Evolutionary conservation across 768 basidiomycete genomes (phyloP).

Genomic region (Xerocomus potaroensis): DNA sequence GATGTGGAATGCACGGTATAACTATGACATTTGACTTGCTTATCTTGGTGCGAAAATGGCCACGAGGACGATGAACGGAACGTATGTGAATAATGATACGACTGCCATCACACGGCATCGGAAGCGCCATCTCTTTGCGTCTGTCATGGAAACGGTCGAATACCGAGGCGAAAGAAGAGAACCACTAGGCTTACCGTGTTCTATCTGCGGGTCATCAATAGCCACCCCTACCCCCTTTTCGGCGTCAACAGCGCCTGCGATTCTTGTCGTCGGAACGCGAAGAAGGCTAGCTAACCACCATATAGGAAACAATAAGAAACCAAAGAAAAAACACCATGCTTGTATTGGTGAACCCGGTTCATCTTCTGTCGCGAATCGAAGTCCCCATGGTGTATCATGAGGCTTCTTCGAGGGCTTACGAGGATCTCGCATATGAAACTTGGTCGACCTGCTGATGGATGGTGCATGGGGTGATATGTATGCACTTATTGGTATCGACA

Average conservation of each 20-base stretch:
- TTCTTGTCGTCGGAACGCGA: conserved; percentile 58
- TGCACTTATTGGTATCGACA: conserved; percentile 77
- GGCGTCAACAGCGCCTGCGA: conserved; percentile 47
- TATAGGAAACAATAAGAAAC: conserved; percentile 58
- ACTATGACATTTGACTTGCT: conserved; percentile 13
- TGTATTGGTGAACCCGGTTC: conserved; percentile 51
- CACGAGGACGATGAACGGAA: conserved; percentile 73
- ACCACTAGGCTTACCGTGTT: conserved; percentile 51
- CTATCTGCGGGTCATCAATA: conserved; percentile 76
- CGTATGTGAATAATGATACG: conserved; percentile 67
- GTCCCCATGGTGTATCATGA: conserved; percentile 58
- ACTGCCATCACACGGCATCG: conserved; percentile 72
- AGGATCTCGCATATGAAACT: conserved; percentile 80
- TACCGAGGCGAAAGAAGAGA: background rate
- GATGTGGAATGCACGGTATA: conserved; percentile 9
- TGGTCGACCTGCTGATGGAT: conserved; percentile 53
- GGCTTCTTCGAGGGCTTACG: conserved; percentile 54
- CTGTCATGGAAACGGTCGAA: conserved; percentile 33
- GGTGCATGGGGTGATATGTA: conserved; percentile 76
- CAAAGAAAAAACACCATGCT: conserved; percentile 76
- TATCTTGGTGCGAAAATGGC: conserved; percentile 53
- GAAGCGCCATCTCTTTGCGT: conserved; percentile 68
- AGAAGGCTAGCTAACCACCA: conserved; percentile 58
- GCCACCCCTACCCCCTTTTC: conserved; percentile 73
- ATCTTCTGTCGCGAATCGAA: conserved; percentile 54